Base-by-base conservation (phyloP, 768 basidiomycete genomes). In the Gautieria morchelliformis region DNA sequence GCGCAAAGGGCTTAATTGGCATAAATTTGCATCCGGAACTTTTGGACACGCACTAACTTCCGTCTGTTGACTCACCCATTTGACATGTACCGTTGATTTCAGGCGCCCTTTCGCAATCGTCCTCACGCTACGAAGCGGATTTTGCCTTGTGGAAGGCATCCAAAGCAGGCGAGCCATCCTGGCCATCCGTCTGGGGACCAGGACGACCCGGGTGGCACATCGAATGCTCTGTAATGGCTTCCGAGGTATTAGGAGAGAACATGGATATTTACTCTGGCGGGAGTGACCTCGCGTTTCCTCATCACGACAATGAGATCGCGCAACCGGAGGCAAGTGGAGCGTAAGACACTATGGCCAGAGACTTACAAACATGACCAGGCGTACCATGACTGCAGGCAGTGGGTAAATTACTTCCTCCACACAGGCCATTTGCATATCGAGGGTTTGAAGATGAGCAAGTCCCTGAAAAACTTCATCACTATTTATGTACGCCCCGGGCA, bases 351-450 rank as follows among this genome's bases (percentile, higher is more conserved):
- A 10, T 33, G 7, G 19, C 37, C 27, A 35, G 5, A 49, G 27
- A 17, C 24, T 40, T 57, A 30, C 24, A 37, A n/a, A 5, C 39
- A 46, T 52, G 20, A 14, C 10, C 59, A 97, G 94, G 95, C 96
- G 3, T 96, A 89, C 72, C 93, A 97, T 69, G 79, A 87, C 58
- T 95, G 92, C 71, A 69, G 76, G 27, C 78, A 93, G 61, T 99
- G 96, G 96, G 94, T 98, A 63, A 97, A 96, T 68, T 99, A 98
- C 70, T 99, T 99, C 75, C 74, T 98, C 50, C 96, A 99, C n/a
- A n/a, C 95, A 0, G 96, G 96, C 11, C 96, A 99, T 74, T 74
- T 99, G 35, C 94, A 98, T 69, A 98, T 99, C 63, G 93, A 96
- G 68, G 96, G 96, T 9, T 75, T 96, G 58, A 99, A 99, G 72